These are phyloP conservation scores for Zygnema circumcarinatum DNA, from an alignment of 139 green algal genomes.

Conservation along the genomic window DNA sequence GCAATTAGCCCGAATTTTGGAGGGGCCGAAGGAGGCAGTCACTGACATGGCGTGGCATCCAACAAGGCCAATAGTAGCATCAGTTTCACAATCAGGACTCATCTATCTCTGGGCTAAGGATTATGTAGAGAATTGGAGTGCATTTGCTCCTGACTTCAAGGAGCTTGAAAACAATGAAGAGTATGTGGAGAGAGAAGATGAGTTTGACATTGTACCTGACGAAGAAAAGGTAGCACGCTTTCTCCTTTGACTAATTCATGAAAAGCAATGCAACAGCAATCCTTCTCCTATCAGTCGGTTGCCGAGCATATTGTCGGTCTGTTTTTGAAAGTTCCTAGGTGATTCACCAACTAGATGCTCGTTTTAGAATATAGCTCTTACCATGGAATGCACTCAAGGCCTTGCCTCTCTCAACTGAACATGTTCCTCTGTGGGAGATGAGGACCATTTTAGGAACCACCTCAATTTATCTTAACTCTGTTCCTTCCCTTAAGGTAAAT, in stretches of 20 bases:
- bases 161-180: slow-evolving; percentile 89
- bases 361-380: no score
- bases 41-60: slow-evolving; percentile 84
- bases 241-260: not conserved
- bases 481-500: no score
- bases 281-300: no score
- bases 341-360: no score
- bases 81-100: slow-evolving; percentile 66
- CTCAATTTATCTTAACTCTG: no score
- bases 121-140: slow-evolving; percentile 88
- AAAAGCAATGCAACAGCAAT: no score
- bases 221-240: slow-evolving; percentile 52
- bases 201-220: slow-evolving; percentile 82
- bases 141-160: slow-evolving; percentile 93
- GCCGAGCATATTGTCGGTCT: no score
- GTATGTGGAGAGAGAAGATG: slow-evolving; percentile 91
- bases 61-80: slow-evolving; percentile 67
- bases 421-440: no score
- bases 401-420: no score
- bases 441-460: no score
- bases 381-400: no score
- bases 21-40: slow-evolving; percentile 68
- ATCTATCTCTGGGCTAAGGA: slow-evolving; percentile 86
- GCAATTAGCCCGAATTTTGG: slow-evolving; percentile 77
- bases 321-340: no score